Conservation (phyloP, 2,329 filamentous ascomycete genomes). For the Exophiala calicioides region DNA sequence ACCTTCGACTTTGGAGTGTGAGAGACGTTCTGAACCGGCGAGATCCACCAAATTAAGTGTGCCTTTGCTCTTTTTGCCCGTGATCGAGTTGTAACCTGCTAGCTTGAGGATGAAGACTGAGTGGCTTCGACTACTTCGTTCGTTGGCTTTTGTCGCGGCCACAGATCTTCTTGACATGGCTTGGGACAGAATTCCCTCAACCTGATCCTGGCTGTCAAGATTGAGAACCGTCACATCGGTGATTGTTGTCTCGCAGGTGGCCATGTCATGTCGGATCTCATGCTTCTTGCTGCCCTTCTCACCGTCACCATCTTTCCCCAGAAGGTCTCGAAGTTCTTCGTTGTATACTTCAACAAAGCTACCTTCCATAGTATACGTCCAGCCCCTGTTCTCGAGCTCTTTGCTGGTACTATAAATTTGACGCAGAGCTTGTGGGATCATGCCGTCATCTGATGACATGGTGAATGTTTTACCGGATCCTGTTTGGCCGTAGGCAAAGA, state of each 20-base stretch:
- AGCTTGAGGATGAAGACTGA: conserved; percentile 88
- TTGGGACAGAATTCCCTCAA: conserved; percentile 75
- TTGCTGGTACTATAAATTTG: conserved; percentile 92
- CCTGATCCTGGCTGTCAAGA: conserved; percentile 76
- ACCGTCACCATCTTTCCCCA: conserved; percentile 72
- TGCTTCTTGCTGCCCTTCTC: conserved; percentile 84
- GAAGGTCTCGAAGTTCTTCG: conserved; percentile 88
- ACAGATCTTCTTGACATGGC: conserved; percentile 87
- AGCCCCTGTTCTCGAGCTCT: conserved; percentile 83
- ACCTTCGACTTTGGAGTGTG: conserved; percentile 82
- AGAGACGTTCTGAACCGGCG: conserved; percentile 86
- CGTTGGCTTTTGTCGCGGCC: conserved; percentile 96
- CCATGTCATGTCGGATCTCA: conserved; percentile 83
- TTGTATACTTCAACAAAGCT: conserved; percentile 98
- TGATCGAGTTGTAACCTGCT: conserved; percentile 67
- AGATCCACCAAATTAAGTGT: conserved; percentile 95
- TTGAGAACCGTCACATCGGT: conserved; percentile 75
- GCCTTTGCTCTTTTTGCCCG: conserved; percentile 82
- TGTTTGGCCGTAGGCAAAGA: conserved; percentile 97
- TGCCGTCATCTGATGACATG: conserved; percentile 87
- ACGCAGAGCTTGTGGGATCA: conserved; percentile 89
- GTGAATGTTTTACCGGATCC: conserved; percentile 96
- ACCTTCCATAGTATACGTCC: conserved; percentile 91
- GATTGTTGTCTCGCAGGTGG: conserved; percentile 77
- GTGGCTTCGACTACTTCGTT: conserved; percentile 89